Evolutionary conservation across 2,329 filamentous ascomycete species (phyloP).

Genomic region (Diplodia intermedia): DNA sequence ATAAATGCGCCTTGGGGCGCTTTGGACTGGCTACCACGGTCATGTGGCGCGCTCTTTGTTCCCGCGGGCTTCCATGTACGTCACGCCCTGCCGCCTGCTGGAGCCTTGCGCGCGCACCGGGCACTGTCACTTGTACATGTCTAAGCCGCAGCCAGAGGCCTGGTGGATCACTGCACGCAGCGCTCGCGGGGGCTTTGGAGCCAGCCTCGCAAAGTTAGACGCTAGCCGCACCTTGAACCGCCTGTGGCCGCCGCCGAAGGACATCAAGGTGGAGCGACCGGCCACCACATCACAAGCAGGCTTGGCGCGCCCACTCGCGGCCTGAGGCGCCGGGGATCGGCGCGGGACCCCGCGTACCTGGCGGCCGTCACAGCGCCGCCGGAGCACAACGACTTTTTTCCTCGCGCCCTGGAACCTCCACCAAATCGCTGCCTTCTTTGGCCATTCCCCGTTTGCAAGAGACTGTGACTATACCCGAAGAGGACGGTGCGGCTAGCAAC

Average conservation of each 20-base stretch:
- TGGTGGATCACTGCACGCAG: neutral
- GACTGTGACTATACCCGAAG: neutral
- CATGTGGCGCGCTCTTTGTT: slow-evolving; percentile 29
- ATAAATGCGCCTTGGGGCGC: slow-evolving; percentile 14
- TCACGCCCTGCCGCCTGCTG: slow-evolving; percentile 22
- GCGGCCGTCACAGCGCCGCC: neutral
- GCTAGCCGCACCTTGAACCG: neutral
- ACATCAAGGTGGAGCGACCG: slow-evolving; percentile 14
- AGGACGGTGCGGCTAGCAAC: neutral
- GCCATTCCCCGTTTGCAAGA: slow-evolving; percentile 12
- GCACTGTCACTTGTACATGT: slow-evolving; percentile 19
- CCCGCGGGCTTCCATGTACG: slow-evolving; percentile 26
- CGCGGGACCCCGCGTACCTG: slow-evolving; percentile 27
- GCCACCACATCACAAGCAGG: slow-evolving; percentile 1
- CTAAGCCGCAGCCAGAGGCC: neutral
- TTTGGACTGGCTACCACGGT: slow-evolving; percentile 13
- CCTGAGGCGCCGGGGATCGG: slow-evolving; percentile 15
- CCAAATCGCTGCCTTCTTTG: slow-evolving; percentile 20
- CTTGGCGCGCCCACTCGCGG: slow-evolving; percentile 22
- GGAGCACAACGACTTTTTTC: slow-evolving; percentile 17
- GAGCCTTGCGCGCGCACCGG: slow-evolving; percentile 6
- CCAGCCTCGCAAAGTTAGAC: neutral
- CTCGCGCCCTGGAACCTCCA: slow-evolving; percentile 6
- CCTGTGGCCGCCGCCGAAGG: neutral
- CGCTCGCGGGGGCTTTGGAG: neutral